phyloP scores from a whole-genome alignment of 2,329 filamentous ascomycete genomes.

The Penicillium frequentans region DNA sequence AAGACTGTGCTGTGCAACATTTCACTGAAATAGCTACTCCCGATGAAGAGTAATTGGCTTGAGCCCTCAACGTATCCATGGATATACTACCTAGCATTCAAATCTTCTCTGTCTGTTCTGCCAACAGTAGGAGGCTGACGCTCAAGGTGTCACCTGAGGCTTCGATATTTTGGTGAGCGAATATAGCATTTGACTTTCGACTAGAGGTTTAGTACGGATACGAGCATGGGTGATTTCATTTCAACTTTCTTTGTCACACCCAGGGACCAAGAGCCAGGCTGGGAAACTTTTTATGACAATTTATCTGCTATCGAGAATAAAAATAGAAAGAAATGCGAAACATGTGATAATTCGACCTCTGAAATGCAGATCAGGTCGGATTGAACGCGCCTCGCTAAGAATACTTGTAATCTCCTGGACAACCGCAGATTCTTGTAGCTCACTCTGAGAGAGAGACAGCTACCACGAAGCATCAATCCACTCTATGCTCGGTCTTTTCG shows the following conservation, averaged over 20 bases:
- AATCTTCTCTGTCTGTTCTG: background rate
- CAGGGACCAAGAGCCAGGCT: no score
- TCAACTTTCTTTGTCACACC: no score
- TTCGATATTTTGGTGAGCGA: background rate
- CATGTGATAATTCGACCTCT: background rate
- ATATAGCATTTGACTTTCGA: background rate
- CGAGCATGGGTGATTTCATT: no score
- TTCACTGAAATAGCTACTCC: background rate
- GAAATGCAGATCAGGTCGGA: background rate
- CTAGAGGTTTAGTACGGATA: background rate
- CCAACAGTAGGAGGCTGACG: background rate
- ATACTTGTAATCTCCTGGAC: background rate
- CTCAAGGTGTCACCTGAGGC: background rate
- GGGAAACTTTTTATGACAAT: no score
- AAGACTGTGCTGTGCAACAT: background rate
- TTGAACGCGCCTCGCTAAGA: background rate
- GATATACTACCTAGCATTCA: background rate
- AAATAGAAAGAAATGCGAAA: background rate
- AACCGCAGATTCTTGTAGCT: background rate
- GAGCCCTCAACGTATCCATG: background rate
- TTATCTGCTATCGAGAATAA: background rate
- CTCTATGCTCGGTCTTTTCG: background rate
- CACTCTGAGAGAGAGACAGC: background rate
- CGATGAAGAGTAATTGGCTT: background rate
- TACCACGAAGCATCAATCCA: background rate